Base-by-base conservation (phyloP, 116 monocot genomes). In the Thalassia testudinum region DNA sequence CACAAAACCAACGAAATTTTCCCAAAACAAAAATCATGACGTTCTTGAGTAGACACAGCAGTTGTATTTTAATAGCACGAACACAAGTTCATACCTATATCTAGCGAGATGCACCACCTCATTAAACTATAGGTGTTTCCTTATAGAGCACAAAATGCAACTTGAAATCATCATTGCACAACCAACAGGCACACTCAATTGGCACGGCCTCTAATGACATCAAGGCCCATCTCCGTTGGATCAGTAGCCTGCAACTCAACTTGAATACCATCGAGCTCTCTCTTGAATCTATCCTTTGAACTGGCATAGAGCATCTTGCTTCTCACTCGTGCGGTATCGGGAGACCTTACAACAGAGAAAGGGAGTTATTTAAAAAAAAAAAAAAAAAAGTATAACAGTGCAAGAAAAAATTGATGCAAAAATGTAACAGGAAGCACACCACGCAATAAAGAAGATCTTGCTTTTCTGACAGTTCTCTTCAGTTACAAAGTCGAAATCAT, bases 361-460 rank as follows among this genome's bases (percentile, higher is more conserved):
- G 30, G 3, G 3, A 10, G 30, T 34, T 34, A 34, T 34, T 34
- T 34, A 34, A 5, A 34, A 34, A 34, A 3, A 34, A 34, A 34
- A 34, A 5, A 3, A 34, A 5, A 34, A 34, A 34, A 34, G 3
- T 3, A 34, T 10, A 34, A 34, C 30, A 10, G 10, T 34, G 10
- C 30, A 34, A n/a, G n/a, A n/a, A n/a, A n/a, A n/a, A n/a, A n/a
- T n/a, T n/a, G n/a, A n/a, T n/a, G 30, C 30, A 5, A 10, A 34
- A 34, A 34, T 34, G 10, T 5, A 34, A 10, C 66, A 71, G 16
- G 76, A 66, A 27, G 67, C 13, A 26, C 73, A 81, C 82, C 82
- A 82, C 12, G 74, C 64, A 49, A 82, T 82, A 57, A 82, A 82
- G 61, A 77, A 77, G 50, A 81, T 81, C 62, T 73, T 76, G 81